Base-by-base conservation (phyloP, 2,329 filamentous ascomycete species). In the Hymenoscyphus occultus region DNA sequence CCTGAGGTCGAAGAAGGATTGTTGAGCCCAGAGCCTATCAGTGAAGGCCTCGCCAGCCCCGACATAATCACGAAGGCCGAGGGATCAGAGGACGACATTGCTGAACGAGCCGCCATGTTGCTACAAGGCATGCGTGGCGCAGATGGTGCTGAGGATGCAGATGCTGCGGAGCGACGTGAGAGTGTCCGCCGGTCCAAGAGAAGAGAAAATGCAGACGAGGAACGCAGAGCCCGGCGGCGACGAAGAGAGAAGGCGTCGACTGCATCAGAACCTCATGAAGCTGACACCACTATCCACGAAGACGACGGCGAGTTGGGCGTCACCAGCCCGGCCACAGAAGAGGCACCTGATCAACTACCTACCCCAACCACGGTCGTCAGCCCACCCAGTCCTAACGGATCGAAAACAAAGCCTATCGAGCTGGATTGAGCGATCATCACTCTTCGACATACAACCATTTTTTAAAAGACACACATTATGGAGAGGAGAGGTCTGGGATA, bases 51-150 rank as follows among this genome's bases (percentile, higher is more conserved):
- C 3, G 56, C 70, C 13, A 72, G 66, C 59, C 70, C 73, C 10
- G 69, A 70, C 4, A 22, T 71, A 14, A 28, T 35, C 1, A n/a
- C 58, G 39, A 68, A 61, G 60, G 71, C 63, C 63, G 76, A 76
- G 70, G 67, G 42, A 60, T 74, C 32, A 70, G 77, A 77, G 59
- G 71, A 93, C 76, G 92, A 96, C 69, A 87, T 98, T 35, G 93
- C 92, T 2, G 90, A 93, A 71, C 86, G 93, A 61, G 93, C 94
- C 2, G 92, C 92, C 1, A 86, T 89, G 69, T 81, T 97, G 76
- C 81, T 98, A 39, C 91, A 96, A 74, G 92, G 92, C 57, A 89
- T 97, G 77, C 86, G 92, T 65, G 83, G 87, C 54, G 86, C 86
- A 54, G 85, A 76, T 32, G 78, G 76, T 16, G 73, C 72, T 3